phyloP scores from a whole-genome alignment of 2,329 filamentous ascomycete genomes.

The Colletotrichum lupini region DNA sequence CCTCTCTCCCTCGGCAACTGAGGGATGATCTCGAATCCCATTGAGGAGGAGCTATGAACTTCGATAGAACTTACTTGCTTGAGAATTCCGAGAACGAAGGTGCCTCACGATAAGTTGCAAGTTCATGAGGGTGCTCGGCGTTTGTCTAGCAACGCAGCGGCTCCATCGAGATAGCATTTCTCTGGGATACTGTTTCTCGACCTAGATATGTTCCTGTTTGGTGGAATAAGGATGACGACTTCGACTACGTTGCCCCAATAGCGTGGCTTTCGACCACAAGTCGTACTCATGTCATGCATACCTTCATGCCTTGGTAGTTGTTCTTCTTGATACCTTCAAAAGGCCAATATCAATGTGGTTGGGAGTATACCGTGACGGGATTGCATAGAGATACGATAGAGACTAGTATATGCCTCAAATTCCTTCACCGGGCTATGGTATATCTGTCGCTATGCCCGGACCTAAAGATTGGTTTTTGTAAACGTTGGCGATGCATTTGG shows the following conservation, averaged over 20 bases:
- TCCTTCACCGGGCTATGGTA: too few species aligned
- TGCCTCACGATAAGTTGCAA: slow-evolving; percentile 9
- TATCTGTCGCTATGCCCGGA: too few species aligned
- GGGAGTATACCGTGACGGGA: too few species aligned
- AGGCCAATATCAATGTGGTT: slow-evolving; percentile 39
- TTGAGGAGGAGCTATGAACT: slow-evolving; percentile 53
- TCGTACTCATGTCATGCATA: slow-evolving; percentile 50
- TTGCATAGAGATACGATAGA: too few species aligned
- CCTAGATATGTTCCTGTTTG: slow-evolving; percentile 46
- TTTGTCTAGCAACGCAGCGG: not conserved
- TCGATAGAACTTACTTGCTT: slow-evolving; percentile 24
- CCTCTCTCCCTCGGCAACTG: too few species aligned
- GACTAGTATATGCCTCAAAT: too few species aligned
- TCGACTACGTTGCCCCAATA: slow-evolving; percentile 55
- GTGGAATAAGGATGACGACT: slow-evolving; percentile 52
- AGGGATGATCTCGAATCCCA: slow-evolving; percentile 39
- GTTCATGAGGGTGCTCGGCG: not conserved
- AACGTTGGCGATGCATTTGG: too few species aligned
- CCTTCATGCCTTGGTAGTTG: slow-evolving; percentile 39
- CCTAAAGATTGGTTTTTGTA: too few species aligned
- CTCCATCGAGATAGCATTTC: not conserved
- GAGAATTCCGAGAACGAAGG: not conserved
- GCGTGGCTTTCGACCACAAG: slow-evolving; percentile 51
- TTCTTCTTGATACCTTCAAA: slow-evolving; percentile 47
- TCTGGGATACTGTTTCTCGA: slow-evolving; percentile 37